Conservation (phyloP, 2,329 filamentous ascomycete species). For the Venturia oleaginea region DNA sequence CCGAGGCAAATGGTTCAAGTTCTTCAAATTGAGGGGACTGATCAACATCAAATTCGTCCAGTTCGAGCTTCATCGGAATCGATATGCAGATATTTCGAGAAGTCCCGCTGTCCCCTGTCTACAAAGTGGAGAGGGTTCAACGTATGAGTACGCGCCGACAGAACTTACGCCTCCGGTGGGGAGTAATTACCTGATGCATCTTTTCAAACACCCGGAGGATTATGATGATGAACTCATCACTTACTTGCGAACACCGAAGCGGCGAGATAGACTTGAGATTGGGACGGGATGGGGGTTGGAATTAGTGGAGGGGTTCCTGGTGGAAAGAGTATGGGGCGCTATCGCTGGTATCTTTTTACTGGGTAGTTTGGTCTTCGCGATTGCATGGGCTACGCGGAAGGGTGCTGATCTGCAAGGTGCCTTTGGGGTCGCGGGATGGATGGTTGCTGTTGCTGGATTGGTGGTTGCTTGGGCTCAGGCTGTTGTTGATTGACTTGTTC, state of each 20-base stretch:
- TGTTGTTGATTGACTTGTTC: constrained; percentile 20
- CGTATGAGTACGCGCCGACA: constrained; percentile 29
- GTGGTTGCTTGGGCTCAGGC: constrained; percentile 27
- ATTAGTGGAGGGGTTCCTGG: constrained; percentile 31
- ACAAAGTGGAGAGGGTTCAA: constrained; percentile 21
- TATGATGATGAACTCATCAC: constrained; percentile 31
- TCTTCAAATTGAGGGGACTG: constrained; percentile 27
- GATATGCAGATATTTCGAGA: constrained; percentile 31
- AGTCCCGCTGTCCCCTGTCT: constrained; percentile 16
- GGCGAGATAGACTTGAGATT: constrained; percentile 23
- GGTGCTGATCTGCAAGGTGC: constrained; percentile 31
- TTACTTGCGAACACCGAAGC: constrained; percentile 28
- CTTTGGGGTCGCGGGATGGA: constrained; percentile 31
- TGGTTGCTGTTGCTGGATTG: constrained; percentile 26
- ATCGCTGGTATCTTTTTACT: constrained; percentile 24
- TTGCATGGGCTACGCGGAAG: constrained; percentile 24
- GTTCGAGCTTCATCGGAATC: constrained; percentile 32
- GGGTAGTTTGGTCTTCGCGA: constrained; percentile 27
- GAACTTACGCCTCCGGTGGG: constrained; percentile 32
- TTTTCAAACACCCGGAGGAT: constrained; percentile 31
- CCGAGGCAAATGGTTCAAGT: constrained; percentile 25
- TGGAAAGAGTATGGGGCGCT: constrained; percentile 27
- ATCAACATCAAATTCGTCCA: constrained; percentile 31
- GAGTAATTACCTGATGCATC: constrained; percentile 28
- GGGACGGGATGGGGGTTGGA: constrained; percentile 32